Conservation (phyloP, 805 yeast species). For the Candida ulmi region DNA sequence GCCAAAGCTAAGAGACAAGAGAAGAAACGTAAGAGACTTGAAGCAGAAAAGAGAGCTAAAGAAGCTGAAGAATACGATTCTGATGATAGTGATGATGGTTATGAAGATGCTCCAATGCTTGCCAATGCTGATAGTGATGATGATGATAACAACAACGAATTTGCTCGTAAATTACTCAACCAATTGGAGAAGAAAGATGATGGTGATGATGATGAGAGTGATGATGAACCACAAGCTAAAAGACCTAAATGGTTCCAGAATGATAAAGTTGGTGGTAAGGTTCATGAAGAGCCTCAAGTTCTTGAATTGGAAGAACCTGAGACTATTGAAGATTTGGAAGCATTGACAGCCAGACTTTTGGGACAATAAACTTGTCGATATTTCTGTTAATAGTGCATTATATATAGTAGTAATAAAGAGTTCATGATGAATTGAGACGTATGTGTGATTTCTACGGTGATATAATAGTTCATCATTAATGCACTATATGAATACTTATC, state of each 20-base stretch:
- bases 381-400: no score
- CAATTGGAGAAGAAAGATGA: slow-evolving; percentile 16
- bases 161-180: slow-evolving; percentile 27
- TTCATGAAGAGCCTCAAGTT: slow-evolving; percentile 29
- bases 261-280: slow-evolving; percentile 26
- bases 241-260: slow-evolving; percentile 33
- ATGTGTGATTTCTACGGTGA: no score
- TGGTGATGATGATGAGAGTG: slow-evolving; percentile 19
- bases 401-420: no score
- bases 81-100: slow-evolving; percentile 22
- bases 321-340: slow-evolving; percentile 90
- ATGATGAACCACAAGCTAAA: slow-evolving; percentile 25
- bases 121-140: slow-evolving; percentile 26
- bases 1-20: slow-evolving; percentile 78
- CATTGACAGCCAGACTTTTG: slow-evolving; percentile 55
- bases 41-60: slow-evolving; percentile 51
- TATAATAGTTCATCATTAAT: no score
- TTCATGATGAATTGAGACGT: no score
- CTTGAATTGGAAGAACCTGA: slow-evolving; percentile 85
- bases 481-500: no score
- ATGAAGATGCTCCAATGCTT: slow-evolving; percentile 14
- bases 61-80: slow-evolving; percentile 13
- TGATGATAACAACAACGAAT: slow-evolving; percentile 34
- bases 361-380: slow-evolving; percentile 3
- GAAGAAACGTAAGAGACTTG: slow-evolving; percentile 85